Evolutionary conservation across 805 yeast genomes (phyloP), one percentile per base, ranked within the genome.

Genomic region (Candida nemodendra): DNA sequence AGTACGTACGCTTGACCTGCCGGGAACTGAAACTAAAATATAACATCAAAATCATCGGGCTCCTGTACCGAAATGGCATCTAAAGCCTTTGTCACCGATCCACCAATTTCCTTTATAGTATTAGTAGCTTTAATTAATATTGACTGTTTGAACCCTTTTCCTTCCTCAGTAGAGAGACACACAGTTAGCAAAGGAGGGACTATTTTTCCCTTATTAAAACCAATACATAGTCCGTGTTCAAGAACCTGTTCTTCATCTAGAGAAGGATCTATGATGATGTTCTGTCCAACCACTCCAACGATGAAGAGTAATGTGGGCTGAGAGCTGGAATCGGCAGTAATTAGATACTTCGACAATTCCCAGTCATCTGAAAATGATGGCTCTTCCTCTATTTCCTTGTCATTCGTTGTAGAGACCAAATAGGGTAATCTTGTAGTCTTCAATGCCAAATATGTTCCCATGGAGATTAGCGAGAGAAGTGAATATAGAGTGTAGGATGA

Each of bases 301-400:
- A 91, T 77, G 49, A 93, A 78, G 26, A 86, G 65, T 13, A 91
- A 61, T 0, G 97, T 95, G 0, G 95, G 91, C 30, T 74, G 71
- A 61, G 77, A 77, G 2, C 42, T 32, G 1, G 62, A 51, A 22
- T 58, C 55, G 17, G 61, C 51, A 3, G 66, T 61, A 12, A 74
- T 69, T 21, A 84, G 62, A 26, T 54, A 71, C 38, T 48, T 69
- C 18, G 81, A 77, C 43, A 65, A 68, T 53, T 69, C 82, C 90
- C 84, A 91, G 49, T 88, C 95, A 53, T 90, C 97, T 27, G 90
- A 80, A 53, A 91, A 90, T 0, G 87, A 83, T 1, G 97, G 97
- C 45, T 85, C 81, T 59, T 90, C 96, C 56, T 84, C 95, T 15
- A 87, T 76, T 42, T 79, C 80, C 22, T 64, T 54, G 39, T 76